These are phyloP conservation scores for Plasmodium vinckei DNA, from an alignment of 169 alveolate species.

Conservation along the genomic window DNA sequence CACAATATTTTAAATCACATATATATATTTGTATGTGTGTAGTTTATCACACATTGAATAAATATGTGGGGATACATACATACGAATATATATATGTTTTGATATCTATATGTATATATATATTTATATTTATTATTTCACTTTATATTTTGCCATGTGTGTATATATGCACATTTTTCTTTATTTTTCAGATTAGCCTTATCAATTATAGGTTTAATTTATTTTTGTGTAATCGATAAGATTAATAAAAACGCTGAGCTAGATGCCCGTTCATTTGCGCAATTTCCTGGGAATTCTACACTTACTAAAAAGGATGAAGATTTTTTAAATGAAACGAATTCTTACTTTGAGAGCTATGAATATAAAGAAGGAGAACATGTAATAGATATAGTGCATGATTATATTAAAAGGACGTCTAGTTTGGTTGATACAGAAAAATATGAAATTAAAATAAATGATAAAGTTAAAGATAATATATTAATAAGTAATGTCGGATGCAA, in stretches of 20 bases:
- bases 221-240: conserved; percentile 51
- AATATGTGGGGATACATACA: too few relatives aligned
- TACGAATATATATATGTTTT: too few relatives aligned
- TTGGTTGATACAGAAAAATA: conserved; percentile 18
- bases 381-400: conserved; percentile 29
- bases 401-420: conserved; percentile 17
- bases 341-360: conserved; percentile 26
- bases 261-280: conserved; percentile 54
- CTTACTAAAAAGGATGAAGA: conserved; percentile 32
- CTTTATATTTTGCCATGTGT: conserved; percentile 3
- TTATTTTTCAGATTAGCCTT: conserved; percentile 7
- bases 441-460: conserved; percentile 8
- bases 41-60: too few relatives aligned
- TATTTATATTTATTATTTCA: not conserved
- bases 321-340: conserved; percentile 23
- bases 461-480: conserved; percentile 19
- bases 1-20: not conserved
- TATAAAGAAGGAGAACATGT: conserved; percentile 30
- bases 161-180: not conserved
- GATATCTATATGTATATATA: not conserved
- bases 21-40: not conserved
- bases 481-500: conserved; percentile 51
- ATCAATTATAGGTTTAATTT: conserved; percentile 37
- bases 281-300: conserved; percentile 63
- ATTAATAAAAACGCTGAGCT: conserved; percentile 37